Base-by-base conservation (phyloP, 176 grass and related monocot genomes). In the Hsuehochloa calcarea region DNA sequence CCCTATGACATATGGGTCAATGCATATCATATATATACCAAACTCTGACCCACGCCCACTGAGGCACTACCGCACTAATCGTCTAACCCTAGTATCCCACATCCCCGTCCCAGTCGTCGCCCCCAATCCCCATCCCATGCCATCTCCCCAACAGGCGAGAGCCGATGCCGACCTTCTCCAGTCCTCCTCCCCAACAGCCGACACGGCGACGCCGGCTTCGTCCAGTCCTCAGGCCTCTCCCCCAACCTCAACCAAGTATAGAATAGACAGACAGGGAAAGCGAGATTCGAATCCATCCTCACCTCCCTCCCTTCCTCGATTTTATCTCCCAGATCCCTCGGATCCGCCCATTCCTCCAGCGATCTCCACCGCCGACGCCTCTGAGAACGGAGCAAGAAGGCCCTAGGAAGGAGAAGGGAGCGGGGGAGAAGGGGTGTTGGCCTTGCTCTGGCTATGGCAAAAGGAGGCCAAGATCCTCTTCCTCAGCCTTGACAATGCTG, bases 391-490 rank as follows among this genome's bases (percentile, higher is more conserved):
- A 34, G 56, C 25, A 29, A 13, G 11, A 29, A 51, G 41, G 11
- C 22, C 62, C 34, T 26, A 46, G 35, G 65, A 27, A 67, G 52
- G 38, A 34, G 50, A 46, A 22, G 38, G 35, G 40, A 78, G 25
- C 63, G 70, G 11, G 17, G 52, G n/a, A 8, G 63, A 31, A 4
- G 91, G 91, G 15, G 85, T 93, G 82, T 88, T 93, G 59, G 78
- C 91, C 31, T 90, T 88, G 13, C 88, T 93, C 37, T 88, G 91
- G 19, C 82, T 93, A 68, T 93, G 85, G 91, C 91, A 93, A 85
- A 93, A 93, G 68, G 91, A 93, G 79, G 91, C 91, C 22, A 93
- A 93, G 88, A 93, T 93, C 88, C 86, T 93, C 85, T 93, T 93
- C 91, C 85, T 93, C 27, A 85, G 91, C 82, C 91, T 93, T 34